Evolutionary conservation across 2,329 filamentous ascomycete genomes (phyloP), one percentile per base, ranked within the genome.

Genomic region (Aspergillus spinulosporus): DNA sequence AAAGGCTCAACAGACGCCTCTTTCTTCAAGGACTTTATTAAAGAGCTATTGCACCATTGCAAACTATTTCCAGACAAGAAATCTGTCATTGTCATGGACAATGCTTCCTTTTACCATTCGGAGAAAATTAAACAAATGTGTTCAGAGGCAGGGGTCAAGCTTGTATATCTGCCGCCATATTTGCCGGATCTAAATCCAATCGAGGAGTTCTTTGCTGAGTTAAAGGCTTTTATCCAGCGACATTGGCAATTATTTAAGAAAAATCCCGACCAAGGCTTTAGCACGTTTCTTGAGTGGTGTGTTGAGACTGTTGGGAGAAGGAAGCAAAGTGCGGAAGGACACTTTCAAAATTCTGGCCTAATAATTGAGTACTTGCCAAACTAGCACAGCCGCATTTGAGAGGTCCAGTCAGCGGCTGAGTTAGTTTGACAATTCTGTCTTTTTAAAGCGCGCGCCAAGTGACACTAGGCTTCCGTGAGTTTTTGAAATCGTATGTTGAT

Each of bases 171-270:
- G 14, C 65, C 69, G 32, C 70, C 66, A 26, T 73, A 74, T 58
- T 72, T 67, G 34, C 72, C 68, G 9, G 67, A 72, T 58, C 58
- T 74, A 14, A 73, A 74, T 59, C 70, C 69, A 31, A 72, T 74
- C 52, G 64, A 74, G 59, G 66, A 73, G 57, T 68, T 70, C 56
- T 76, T 74, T 62, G 59, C 66, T 21, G 68, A 71, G 56, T 57
- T 74, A 6, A 75, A 75, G 57, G 62, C 60, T 5, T 72, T 67
- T 52, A 69, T 74, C 31, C 69, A 68, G 56, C 64, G 62, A 56
- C 61, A 66, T 40, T 72, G 62, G 64, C 53, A 11, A 7, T 6
- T 34, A 7, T 34, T 7, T 34, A 11, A 63, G 39, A 26, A 43
- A 9, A 5, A 43, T 14, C n/a, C 39, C 5, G 7, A n/a, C 21